phyloP scores from a whole-genome alignment of 768 basidiomycete genomes.

The Suillus subluteus region DNA sequence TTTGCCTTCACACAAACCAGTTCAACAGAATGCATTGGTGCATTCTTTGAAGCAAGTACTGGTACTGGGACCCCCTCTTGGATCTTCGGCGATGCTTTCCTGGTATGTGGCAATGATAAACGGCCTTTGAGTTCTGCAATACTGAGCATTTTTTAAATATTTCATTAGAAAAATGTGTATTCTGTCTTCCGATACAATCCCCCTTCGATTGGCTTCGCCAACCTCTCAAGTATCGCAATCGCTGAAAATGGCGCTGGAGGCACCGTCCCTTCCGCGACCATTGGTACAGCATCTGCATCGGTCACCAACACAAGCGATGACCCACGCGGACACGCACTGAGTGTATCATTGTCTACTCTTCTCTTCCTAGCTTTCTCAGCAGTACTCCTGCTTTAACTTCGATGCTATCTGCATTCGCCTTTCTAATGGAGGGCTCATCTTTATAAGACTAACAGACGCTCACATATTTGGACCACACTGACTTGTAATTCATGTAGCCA shows the following conservation, averaged over 20 bases:
- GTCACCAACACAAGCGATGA: constrained; percentile 37
- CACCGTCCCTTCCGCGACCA: constrained; percentile 55
- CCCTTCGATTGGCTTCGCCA: constrained; percentile 54
- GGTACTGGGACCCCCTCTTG: constrained; percentile 42
- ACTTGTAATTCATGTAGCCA: neutral
- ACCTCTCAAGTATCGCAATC: constrained; percentile 37
- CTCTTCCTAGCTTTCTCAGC: neutral
- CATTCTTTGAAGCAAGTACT: constrained; percentile 49
- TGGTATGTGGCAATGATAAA: constrained; percentile 28
- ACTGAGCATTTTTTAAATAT: neutral
- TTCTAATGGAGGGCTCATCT: neutral
- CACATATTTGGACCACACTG: neutral
- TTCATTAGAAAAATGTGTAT: constrained; percentile 55
- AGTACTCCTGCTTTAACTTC: neutral
- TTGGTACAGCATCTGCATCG: constrained; percentile 53
- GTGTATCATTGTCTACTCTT: neutral
- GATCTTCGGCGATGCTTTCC: constrained; percentile 58
- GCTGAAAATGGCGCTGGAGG: constrained; percentile 36
- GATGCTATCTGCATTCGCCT: neutral
- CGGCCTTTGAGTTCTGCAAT: neutral
- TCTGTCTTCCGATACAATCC: constrained; percentile 56
- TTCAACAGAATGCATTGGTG: constrained; percentile 50
- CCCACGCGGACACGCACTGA: constrained; percentile 1
- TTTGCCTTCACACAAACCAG: constrained; percentile 47
- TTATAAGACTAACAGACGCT: neutral